Evolutionary conservation across 805 yeast species (phyloP), one percentile per base, ranked within the genome.

Genomic region (Saturnispora bothae): DNA sequence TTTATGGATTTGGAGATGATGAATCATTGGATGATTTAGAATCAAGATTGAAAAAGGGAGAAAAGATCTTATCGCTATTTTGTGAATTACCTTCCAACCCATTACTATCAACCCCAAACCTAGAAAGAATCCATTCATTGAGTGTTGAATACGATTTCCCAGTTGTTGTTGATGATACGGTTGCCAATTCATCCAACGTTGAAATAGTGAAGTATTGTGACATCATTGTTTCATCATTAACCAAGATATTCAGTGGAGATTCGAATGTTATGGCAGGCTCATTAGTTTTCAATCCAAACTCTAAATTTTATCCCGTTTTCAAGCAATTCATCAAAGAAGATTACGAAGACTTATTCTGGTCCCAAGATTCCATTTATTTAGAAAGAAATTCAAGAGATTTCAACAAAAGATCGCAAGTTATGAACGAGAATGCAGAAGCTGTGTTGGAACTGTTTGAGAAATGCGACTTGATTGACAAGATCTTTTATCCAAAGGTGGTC

Each of bases 11-110:
- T 47, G 96, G 95, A 16, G 94, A 84, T 50, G 79, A 76, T 41
- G 68, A 65, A 18, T 70, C 85, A 1, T 57, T 86, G 35, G 74
- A 67, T 37, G 77, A 77, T 36, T 59, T 92, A 29, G 92, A 84
- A 51, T 48, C 49, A 5, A 61, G 70, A 34, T 67, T 92, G 41
- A 72, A 69, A 39, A 43, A 70, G 0, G 86, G 86, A 14, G 78
- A 73, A 46, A 72, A 69, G 42, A 75, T 83, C n/a, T 56, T 83
- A 47, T 83, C 83, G 0, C 68, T 92, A 28, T 83, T 84, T 53
- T 81, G 95, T 55, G 98, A 92, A 59, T 80, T 94, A 43, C 98
- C 99, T 1, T 81, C 95, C 0, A 88, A 88, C 57, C 97, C 97
- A n/a, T 63, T 88, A 43, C 64, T 94, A 44, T 81, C 76, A 52